These are phyloP conservation scores for Coniochaeta sp. DNA, from an alignment of 2,329 filamentous ascomycete species.

Conservation along the genomic window DNA sequence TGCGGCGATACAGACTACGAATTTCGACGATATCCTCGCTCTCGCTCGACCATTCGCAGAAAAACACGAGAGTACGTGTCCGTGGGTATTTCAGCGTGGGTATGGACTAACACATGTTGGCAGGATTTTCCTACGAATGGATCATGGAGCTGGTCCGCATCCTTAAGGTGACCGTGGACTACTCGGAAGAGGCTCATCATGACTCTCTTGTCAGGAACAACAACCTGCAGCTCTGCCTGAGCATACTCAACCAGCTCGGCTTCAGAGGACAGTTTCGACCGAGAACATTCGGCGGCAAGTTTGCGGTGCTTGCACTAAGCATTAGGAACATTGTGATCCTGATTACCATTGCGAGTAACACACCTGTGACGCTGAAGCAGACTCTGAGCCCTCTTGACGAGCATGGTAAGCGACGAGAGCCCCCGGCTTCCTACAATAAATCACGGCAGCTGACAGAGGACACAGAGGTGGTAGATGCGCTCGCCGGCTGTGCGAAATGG, in stretches of 20 bases:
- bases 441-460: not conserved
- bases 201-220: constrained; percentile 67
- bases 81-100: constrained; percentile 18
- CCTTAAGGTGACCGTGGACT: constrained; percentile 70
- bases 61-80: constrained; percentile 12
- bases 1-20: constrained; percentile 34
- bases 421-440: not conserved
- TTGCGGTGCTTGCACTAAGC: constrained; percentile 68
- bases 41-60: constrained; percentile 47
- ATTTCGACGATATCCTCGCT: constrained; percentile 66
- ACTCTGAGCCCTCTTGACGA: constrained; percentile 56
- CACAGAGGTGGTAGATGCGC: constrained; percentile 61
- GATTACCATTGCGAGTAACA: constrained; percentile 54
- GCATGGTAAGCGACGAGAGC: constrained; percentile 34
- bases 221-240: constrained; percentile 67
- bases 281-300: constrained; percentile 62
- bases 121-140: constrained; percentile 55
- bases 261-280: constrained; percentile 56
- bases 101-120: not conserved
- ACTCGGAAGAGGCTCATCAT: constrained; percentile 60
- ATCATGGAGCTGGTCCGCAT: constrained; percentile 61
- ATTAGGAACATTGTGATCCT: constrained; percentile 64
- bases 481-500: constrained; percentile 74
- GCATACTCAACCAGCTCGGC: constrained; percentile 71
- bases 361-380: constrained; percentile 44